These are phyloP conservation scores for Lobulomyces angularis DNA, from an alignment of 192 early-diverging fungal genomes.

Conservation along the genomic window DNA sequence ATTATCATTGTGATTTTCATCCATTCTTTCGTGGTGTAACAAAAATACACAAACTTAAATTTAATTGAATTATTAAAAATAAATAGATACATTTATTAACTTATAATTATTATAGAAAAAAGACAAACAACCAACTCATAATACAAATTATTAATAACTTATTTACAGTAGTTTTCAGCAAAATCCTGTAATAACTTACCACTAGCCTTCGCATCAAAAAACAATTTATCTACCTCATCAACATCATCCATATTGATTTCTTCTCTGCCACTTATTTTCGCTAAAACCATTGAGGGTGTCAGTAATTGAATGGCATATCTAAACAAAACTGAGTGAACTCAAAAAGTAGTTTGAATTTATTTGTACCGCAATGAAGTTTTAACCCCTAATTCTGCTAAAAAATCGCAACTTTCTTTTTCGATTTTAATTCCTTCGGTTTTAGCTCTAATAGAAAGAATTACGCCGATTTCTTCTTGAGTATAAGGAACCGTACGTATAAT, in stretches of 20 bases:
- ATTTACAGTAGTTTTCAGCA: no score
- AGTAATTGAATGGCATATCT: slow-evolving; percentile 91
- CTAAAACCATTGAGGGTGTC: slow-evolving; percentile 78
- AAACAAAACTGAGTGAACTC: slow-evolving; percentile 1
- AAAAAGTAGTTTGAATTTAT: neutral
- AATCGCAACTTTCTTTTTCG: slow-evolving; percentile 69
- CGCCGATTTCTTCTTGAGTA: slow-evolving; percentile 66
- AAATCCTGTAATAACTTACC: slow-evolving; percentile 62
- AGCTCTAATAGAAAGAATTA: slow-evolving; percentile 82
- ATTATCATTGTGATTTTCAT: no score
- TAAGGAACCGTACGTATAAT: slow-evolving; percentile 91
- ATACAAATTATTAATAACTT: no score
- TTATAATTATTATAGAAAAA: no score
- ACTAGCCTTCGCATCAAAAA: slow-evolving; percentile 75
- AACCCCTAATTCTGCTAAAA: slow-evolving; percentile 79
- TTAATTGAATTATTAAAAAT: no score
- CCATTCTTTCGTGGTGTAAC: no score
- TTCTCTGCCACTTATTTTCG: slow-evolving; percentile 72
- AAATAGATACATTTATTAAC: no score
- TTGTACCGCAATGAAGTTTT: slow-evolving; percentile 82
- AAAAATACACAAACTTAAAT: no score
- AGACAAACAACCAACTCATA: no score
- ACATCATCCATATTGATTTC: slow-evolving; percentile 74
- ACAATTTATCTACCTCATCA: slow-evolving; percentile 72
- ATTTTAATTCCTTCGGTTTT: slow-evolving; percentile 91